phyloP scores from a whole-genome alignment of 805 yeast species.

The Metschnikowia shivogae region DNA sequence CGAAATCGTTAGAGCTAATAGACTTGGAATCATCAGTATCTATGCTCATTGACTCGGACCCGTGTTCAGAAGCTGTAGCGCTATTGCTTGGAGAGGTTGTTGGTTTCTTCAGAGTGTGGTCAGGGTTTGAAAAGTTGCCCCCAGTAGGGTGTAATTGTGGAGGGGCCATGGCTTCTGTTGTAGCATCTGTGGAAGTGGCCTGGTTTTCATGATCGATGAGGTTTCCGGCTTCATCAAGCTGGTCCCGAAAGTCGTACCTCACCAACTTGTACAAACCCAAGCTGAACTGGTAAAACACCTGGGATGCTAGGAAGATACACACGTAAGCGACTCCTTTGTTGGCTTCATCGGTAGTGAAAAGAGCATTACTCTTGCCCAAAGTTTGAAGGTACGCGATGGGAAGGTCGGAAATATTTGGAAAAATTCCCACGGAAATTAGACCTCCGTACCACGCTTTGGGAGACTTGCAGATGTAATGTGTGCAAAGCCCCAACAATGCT shows the following conservation, averaged over 20 bases:
- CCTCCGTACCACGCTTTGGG: slow-evolving; percentile 81
- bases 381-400: slow-evolving; percentile 84
- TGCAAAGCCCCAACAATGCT: slow-evolving; percentile 39
- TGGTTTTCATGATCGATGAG: not conserved
- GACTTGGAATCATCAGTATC: not conserved
- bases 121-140: not conserved
- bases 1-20: slow-evolving; percentile 2
- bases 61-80: not conserved
- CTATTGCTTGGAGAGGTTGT: not conserved
- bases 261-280: slow-evolving; percentile 70
- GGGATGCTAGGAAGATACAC: slow-evolving; percentile 69
- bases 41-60: not conserved
- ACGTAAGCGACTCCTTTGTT: slow-evolving; percentile 79
- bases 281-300: slow-evolving; percentile 66
- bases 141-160: not conserved
- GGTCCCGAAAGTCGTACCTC: slow-evolving; percentile 61
- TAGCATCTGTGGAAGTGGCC: not conserved
- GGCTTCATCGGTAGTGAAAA: slow-evolving; percentile 56
- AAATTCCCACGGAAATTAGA: slow-evolving; percentile 61
- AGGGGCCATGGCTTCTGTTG: not conserved
- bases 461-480: slow-evolving; percentile 49
- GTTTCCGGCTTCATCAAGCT: slow-evolving; percentile 13
- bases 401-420: slow-evolving; percentile 77
- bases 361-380: slow-evolving; percentile 54
- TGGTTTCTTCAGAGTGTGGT: not conserved